Percentiles rank a stretch among this genome's conserved stretches.
Evolutionary conservation across 78 protist genomes (phyloP).

Genomic region (Dictyostelium purpureum): DNA sequence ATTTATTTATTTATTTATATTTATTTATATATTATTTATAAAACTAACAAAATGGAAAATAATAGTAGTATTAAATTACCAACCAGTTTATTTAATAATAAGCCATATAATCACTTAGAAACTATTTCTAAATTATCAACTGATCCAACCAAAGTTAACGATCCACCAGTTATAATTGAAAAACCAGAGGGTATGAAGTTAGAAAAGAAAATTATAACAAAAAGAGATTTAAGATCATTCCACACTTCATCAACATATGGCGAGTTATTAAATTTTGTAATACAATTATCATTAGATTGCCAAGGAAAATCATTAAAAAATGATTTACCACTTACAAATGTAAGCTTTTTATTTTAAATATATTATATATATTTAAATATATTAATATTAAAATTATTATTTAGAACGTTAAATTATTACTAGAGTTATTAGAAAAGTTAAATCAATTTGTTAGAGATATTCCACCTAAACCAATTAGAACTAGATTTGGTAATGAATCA

Average conservation of each 20-base stretch:
- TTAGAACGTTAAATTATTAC: background rate
- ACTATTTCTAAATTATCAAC: constrained; percentile 1
- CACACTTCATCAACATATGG: constrained; percentile 3
- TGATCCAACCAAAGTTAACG: background rate
- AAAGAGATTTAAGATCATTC: constrained; percentile 50
- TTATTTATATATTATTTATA: too few relatives aligned
- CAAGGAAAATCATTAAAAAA: constrained; percentile 44
- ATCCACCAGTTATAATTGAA: background rate
- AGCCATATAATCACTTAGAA: constrained; percentile 41
- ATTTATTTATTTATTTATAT: too few relatives aligned
- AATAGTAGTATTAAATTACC: background rate
- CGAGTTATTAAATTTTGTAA: constrained; percentile 21
- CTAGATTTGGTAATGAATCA: constrained; percentile 78
- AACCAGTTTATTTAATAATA: background rate
- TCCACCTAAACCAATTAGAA: constrained; percentile 62
- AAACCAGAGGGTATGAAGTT: background rate
- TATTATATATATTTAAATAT: background rate
- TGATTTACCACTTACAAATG: background rate
- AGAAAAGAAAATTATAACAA: background rate
- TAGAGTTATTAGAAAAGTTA: background rate
- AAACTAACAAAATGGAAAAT: background rate
- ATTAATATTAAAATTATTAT: background rate
- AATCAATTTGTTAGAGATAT: constrained; percentile 12
- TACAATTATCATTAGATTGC: constrained; percentile 31
- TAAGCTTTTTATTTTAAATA: background rate